Conservation (phyloP, 2,329 filamentous ascomycete genomes). For the Fusarium begoniae region DNA sequence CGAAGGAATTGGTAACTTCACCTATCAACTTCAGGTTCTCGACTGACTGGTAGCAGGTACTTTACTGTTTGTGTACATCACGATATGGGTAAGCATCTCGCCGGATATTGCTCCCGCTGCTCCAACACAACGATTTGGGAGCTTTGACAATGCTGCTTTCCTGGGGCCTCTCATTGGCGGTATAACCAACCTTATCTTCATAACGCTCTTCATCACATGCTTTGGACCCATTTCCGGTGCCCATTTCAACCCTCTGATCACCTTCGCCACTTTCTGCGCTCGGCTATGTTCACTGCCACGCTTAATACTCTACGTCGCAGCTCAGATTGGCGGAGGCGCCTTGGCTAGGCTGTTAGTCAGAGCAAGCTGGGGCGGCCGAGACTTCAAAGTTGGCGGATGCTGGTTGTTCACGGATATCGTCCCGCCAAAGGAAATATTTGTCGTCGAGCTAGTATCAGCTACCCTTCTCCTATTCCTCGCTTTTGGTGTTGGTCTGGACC, state of each 20-base stretch:
- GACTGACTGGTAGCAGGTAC: slow-evolving; percentile 7
- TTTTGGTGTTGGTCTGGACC: slow-evolving; percentile 64
- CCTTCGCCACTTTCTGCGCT: slow-evolving; percentile 61
- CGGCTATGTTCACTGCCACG: slow-evolving; percentile 60
- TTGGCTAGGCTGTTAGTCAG: slow-evolving; percentile 40
- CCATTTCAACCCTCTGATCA: slow-evolving; percentile 65
- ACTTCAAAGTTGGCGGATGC: slow-evolving; percentile 46
- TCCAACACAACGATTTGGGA: slow-evolving; percentile 25
- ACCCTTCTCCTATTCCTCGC: slow-evolving; percentile 59
- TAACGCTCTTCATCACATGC: slow-evolving; percentile 60
- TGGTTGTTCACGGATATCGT: slow-evolving; percentile 41
- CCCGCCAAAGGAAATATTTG: slow-evolving; percentile 48
- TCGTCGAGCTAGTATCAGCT: slow-evolving; percentile 59
- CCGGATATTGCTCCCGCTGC: slow-evolving; percentile 12
- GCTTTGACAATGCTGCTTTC: slow-evolving; percentile 42
- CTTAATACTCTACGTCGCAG: slow-evolving; percentile 57
- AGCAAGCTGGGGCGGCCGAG: slow-evolving; percentile 43
- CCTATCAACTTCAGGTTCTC: accelerated
- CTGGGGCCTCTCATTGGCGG: slow-evolving; percentile 44
- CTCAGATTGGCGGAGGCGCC: slow-evolving; percentile 57
- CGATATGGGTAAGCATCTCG: slow-evolving; percentile 24
- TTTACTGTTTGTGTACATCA: slow-evolving; percentile 36
- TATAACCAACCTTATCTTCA: slow-evolving; percentile 44
- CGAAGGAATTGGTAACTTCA: slow-evolving; percentile 46
- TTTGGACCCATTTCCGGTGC: slow-evolving; percentile 60